Evolutionary conservation across 306 rosid species (phyloP).

Genomic region (Pyrus communis): DNA sequence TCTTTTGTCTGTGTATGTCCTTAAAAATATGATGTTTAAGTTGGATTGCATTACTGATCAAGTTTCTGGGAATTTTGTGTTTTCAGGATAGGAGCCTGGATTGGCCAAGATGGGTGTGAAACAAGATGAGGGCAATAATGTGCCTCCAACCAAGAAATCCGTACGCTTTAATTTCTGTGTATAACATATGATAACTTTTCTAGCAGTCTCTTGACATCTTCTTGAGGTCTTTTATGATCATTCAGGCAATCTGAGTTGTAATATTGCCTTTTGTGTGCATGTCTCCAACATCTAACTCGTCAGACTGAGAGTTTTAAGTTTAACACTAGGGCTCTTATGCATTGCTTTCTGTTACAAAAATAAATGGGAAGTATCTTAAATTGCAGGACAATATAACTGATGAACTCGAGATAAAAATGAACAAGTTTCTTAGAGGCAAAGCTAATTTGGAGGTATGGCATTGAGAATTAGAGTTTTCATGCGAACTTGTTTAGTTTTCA

Average conservation of each 20-base stretch:
- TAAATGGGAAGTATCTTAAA: background rate
- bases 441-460: slow-evolving; percentile 54
- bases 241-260: background rate
- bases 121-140: slow-evolving; percentile 2
- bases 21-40: background rate
- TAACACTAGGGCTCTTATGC: background rate
- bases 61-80: slow-evolving; percentile 5
- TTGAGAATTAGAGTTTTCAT: background rate
- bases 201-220: background rate
- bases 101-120: slow-evolving; percentile 13
- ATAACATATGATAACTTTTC: too few relatives aligned
- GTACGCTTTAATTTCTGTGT: background rate
- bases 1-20: background rate
- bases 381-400: slow-evolving; percentile 52
- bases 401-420: slow-evolving; percentile 43
- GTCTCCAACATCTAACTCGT: background rate
- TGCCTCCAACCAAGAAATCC: background rate
- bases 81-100: background rate
- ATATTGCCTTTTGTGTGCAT: background rate
- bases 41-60: background rate
- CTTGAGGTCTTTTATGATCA: background rate
- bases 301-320: background rate
- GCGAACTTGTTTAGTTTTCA: background rate
- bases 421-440: slow-evolving; percentile 84
- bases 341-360: background rate